phyloP scores from a whole-genome alignment of 2,329 filamentous ascomycete genomes.

The Aureobasidium pullulans region DNA sequence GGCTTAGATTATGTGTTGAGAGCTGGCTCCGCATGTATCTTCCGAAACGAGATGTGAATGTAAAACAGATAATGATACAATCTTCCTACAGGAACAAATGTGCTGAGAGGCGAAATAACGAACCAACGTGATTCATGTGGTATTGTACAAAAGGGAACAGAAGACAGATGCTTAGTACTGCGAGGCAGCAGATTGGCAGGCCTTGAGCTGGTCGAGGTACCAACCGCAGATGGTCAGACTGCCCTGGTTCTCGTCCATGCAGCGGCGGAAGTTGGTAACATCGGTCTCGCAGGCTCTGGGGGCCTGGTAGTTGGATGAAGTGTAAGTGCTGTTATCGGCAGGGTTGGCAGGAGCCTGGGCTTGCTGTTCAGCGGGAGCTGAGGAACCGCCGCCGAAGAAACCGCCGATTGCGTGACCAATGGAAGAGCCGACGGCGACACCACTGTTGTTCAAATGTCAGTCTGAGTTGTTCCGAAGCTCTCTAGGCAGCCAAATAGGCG shows the following conservation, averaged over 20 bases:
- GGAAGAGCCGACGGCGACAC: constrained; percentile 91
- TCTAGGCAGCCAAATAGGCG: constrained; percentile 7
- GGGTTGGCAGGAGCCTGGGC: constrained; percentile 38
- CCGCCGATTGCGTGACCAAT: constrained; percentile 93
- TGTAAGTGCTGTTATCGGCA: constrained; percentile 29
- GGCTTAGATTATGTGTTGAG: constrained; percentile 10
- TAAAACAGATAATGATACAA: constrained; percentile 7
- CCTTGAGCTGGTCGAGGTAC: constrained; percentile 89
- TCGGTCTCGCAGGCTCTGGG: constrained; percentile 61
- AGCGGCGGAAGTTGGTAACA: constrained; percentile 80
- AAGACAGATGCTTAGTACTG: constrained; percentile 35
- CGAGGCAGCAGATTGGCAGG: constrained; percentile 40
- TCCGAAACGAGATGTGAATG: not conserved
- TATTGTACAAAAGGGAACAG: constrained; percentile 3
- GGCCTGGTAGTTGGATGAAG: constrained; percentile 32
- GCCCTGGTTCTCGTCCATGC: constrained; percentile 91
- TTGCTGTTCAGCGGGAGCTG: constrained; percentile 44
- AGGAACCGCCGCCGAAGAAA: constrained; percentile 65
- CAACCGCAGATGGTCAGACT: constrained; percentile 95
- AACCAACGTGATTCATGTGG: constrained; percentile 3
- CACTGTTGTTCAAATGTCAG: constrained; percentile 48
- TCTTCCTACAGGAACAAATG: not conserved
- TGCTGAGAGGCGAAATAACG: not conserved
- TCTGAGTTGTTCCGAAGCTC: not conserved
- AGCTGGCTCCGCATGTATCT: not conserved